Conservation (phyloP, 1,284 basidiomycete genomes). For the Sanghuangporus baumii region DNA sequence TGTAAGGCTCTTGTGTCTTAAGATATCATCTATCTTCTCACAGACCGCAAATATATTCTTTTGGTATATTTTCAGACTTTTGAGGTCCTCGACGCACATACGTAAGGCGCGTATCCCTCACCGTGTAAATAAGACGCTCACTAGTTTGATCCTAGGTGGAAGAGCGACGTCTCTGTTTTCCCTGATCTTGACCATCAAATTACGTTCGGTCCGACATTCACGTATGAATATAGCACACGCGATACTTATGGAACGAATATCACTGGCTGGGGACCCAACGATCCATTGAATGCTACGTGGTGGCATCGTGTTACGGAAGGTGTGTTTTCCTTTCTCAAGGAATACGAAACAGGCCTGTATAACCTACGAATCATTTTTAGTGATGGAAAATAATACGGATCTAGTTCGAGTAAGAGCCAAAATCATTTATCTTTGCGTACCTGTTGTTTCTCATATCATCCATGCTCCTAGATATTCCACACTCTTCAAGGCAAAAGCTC, state of each 20-base stretch:
- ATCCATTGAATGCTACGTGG: conserved; percentile 79
- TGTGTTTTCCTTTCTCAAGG: conserved; percentile 25
- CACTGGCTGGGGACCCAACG: conserved; percentile 53
- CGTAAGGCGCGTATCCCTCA: conserved; percentile 37
- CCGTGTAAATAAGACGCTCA: background rate
- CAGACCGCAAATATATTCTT: background rate
- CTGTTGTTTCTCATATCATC: background rate
- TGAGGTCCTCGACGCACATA: conserved; percentile 68
- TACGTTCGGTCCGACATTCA: conserved; percentile 54
- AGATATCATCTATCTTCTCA: no score
- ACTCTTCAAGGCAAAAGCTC: conserved; percentile 69
- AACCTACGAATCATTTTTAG: conserved; percentile 26
- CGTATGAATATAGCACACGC: conserved; percentile 69
- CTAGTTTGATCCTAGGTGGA: conserved; percentile 42
- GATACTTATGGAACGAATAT: conserved; percentile 61
- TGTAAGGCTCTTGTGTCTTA: conserved; percentile 33
- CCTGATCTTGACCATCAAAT: conserved; percentile 47
- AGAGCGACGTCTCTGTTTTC: conserved; percentile 53
- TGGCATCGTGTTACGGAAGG: conserved; percentile 79
- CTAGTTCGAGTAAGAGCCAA: conserved; percentile 48
- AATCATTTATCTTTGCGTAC: background rate
- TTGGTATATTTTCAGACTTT: conserved; percentile 46
- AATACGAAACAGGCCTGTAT: background rate
- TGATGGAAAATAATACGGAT: conserved; percentile 55
- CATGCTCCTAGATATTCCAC: conserved; percentile 50